phyloP scores from a whole-genome alignment of 139 green algal species.

The Auxenochlorella pyrenoidosa region DNA sequence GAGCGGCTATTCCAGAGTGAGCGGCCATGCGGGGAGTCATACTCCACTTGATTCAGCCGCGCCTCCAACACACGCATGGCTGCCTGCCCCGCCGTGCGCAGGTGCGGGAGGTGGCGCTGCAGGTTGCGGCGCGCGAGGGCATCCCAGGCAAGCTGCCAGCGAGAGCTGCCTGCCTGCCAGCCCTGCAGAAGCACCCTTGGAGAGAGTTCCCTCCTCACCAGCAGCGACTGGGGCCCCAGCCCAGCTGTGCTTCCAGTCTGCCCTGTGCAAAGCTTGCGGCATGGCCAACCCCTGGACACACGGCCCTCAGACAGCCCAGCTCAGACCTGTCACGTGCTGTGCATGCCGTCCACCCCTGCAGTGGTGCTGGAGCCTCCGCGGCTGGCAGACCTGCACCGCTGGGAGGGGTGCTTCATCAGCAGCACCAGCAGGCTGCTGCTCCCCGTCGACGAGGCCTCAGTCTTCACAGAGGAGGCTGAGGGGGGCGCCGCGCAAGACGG shows the following conservation, averaged over 20 bases:
- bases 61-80: no score
- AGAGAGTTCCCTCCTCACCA: no score
- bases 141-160: constrained; percentile 28
- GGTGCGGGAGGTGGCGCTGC: constrained; percentile 59
- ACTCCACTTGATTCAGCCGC: no score
- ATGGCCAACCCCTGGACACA: no score
- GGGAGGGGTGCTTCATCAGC: constrained; percentile 70
- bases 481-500: not conserved
- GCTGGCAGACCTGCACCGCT: constrained; percentile 54
- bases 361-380: constrained; percentile 48
- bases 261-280: not conserved
- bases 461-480: constrained; percentile 19
- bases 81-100: no score
- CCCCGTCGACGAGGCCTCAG: constrained; percentile 48
- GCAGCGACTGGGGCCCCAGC: no score
- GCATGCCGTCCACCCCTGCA: not conserved
- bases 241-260: no score
- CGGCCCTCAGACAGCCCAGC: no score
- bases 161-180: constrained; percentile 24
- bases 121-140: constrained; percentile 49
- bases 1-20: no score
- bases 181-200: no score
- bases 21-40: no score
- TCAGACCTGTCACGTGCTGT: not conserved
- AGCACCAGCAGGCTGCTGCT: constrained; percentile 71